A percentile compares a stretch with the other conserved stretches of the same genome.
Conservation (phyloP, 2,329 filamentous ascomycete species). For the Orbilia quercus region DNA sequence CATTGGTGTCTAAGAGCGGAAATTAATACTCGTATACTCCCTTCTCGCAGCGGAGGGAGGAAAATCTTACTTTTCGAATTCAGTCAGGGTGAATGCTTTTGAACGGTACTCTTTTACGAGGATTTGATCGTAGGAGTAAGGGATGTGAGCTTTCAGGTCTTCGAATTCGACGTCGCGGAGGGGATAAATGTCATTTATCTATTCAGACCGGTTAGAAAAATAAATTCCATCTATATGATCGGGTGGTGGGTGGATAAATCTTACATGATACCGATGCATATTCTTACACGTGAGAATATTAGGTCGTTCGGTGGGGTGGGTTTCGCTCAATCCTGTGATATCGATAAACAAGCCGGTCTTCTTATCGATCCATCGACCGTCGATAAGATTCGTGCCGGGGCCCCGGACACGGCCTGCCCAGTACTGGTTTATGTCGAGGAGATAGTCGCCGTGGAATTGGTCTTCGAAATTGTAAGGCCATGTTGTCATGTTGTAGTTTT, state of each 20-base stretch:
- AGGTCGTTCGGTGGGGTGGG: conserved; percentile 70
- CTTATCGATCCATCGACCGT: conserved; percentile 83
- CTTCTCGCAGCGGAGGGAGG: neutral
- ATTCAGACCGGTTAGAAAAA: neutral
- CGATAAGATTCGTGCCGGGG: conserved; percentile 81
- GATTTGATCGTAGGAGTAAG: conserved; percentile 75
- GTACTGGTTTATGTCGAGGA: conserved; percentile 82
- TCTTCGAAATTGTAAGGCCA: conserved; percentile 66
- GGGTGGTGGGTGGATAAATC: conserved; percentile 1
- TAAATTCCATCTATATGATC: neutral
- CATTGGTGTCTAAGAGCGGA: conserved; percentile 23
- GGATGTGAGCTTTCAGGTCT: conserved; percentile 76
- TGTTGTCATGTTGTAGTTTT: conserved; percentile 75
- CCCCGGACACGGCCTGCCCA: conserved; percentile 71
- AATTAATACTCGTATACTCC: neutral
- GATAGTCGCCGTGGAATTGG: conserved; percentile 69
- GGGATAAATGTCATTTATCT: conserved; percentile 77
- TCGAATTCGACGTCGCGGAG: conserved; percentile 80
- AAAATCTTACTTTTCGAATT: conserved; percentile 67
- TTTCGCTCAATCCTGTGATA: conserved; percentile 80
- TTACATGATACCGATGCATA: conserved; percentile 72
- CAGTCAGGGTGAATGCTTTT: conserved; percentile 71
- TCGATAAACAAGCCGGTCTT: conserved; percentile 83
- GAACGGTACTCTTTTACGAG: conserved; percentile 74
- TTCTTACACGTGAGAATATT: conserved; percentile 84